phyloP scores from a whole-genome alignment of 1,284 basidiomycete genomes.

The Athelia sp. region DNA sequence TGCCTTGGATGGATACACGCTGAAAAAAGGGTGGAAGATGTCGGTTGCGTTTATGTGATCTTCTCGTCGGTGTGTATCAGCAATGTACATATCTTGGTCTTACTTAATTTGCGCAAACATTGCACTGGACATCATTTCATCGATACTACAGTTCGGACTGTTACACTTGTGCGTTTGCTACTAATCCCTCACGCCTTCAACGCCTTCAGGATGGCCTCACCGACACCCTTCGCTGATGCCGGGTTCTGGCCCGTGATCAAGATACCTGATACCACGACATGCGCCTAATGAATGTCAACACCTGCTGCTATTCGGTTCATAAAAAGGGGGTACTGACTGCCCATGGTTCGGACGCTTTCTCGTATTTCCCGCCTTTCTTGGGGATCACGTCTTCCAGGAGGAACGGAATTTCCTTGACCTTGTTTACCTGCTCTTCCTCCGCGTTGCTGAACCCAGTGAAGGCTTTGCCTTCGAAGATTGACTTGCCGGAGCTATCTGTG shows the following conservation, averaged over 20 bases:
- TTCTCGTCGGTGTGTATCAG: slow-evolving; percentile 8
- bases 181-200: slow-evolving; percentile 1
- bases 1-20: slow-evolving; percentile 71
- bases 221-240: slow-evolving; percentile 49
- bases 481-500: slow-evolving; percentile 48
- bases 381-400: slow-evolving; percentile 60
- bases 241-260: slow-evolving; percentile 55
- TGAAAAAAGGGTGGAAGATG: slow-evolving; percentile 82
- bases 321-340: slow-evolving; percentile 34
- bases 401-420: slow-evolving; percentile 58
- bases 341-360: slow-evolving; percentile 54
- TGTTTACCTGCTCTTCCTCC: slow-evolving; percentile 54
- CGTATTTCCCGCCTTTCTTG: slow-evolving; percentile 61
- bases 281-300: slow-evolving; percentile 19
- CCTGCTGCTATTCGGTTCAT: neutral
- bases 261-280: slow-evolving; percentile 38
- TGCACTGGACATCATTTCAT: neutral
- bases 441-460: slow-evolving; percentile 69
- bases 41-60: slow-evolving; percentile 64
- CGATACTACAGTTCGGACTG: neutral
- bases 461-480: slow-evolving; percentile 58
- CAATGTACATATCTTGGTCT: slow-evolving; percentile 3
- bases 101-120: neutral
- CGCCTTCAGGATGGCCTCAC: slow-evolving; percentile 39
- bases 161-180: slow-evolving; percentile 3